Evolutionary conservation across 129 eudicot species (phyloP), one percentile per base, ranked within the genome.

Genomic region (Smallanthus sonchifolius): DNA sequence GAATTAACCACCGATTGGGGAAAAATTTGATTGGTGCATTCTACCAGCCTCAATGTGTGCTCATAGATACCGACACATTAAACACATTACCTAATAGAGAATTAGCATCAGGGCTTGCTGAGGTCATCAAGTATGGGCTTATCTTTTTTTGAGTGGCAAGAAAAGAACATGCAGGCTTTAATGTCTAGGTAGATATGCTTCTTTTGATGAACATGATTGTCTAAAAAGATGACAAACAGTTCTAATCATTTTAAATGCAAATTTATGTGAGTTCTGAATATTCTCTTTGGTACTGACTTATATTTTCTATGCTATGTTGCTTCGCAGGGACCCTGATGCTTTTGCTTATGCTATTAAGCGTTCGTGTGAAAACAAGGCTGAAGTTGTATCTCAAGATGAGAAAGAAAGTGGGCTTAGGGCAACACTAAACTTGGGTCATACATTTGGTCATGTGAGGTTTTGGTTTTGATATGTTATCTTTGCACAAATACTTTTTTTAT

Each of bases 131-230:
- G 69, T 93, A 90, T 72, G 98, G 97, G 64, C 92, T 93, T 48
- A 90, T 90, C 84, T 2, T 93, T 93, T 82, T 93, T 93, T 30
- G 96, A 85, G 87, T 93, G 98, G 98, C 98, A 90, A 82, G 98
- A 93, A 80, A 84, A 86, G 80, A 93, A 93, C 81, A 88, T 93
- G 98, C 76, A 80, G 1, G 87, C 88, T 48, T 73, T 93, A 19
- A 56, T 93, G 81, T 86, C 96, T n/a, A 93, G 98, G 98, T 90
- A 70, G 72, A 71, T 16, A 39, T 35, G 39, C 34, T 67, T 61
- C 2, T 30, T 67, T 61, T 1, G 10, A 56, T 59, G 35, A 68
- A 16, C 5, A 13, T 45, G 51, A 0, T 45, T 45, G 6, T 45
- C 16, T 45, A 45, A 45, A 11, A 45, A 10, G 13, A 11, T 4